phyloP scores from a whole-genome alignment of 805 yeast species.

The Ogataea chonburiensis region DNA sequence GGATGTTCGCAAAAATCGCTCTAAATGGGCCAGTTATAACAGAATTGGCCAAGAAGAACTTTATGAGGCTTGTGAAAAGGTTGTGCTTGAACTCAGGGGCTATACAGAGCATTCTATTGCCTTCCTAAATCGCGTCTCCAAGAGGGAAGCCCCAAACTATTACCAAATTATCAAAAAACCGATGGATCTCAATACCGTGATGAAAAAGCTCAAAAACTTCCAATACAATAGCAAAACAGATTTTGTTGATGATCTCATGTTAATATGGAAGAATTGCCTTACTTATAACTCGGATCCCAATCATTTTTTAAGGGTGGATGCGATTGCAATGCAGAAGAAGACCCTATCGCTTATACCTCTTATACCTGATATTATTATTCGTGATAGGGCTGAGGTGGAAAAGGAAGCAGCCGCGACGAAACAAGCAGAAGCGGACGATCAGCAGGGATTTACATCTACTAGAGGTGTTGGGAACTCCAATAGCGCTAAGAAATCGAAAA shows the following conservation, averaged over 20 bases:
- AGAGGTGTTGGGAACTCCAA: conserved; percentile 33
- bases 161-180: conserved; percentile 87
- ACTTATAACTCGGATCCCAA: conserved; percentile 93
- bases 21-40: conserved; percentile 97
- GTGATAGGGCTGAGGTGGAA: conserved; percentile 72
- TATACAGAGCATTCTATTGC: conserved; percentile 97
- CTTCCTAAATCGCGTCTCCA: conserved; percentile 91
- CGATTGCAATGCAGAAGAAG: conserved; percentile 93
- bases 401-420: conserved; percentile 52
- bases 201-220: conserved; percentile 80
- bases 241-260: conserved; percentile 92
- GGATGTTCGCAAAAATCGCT: conserved; percentile 92
- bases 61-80: conserved; percentile 96
- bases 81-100: conserved; percentile 82
- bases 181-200: conserved; percentile 93
- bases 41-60: conserved; percentile 96
- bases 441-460: conserved; percentile 29
- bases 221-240: conserved; percentile 83
- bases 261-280: conserved; percentile 93
- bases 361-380: conserved; percentile 83
- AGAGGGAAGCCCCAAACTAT: conserved; percentile 97
- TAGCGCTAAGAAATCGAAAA: conserved; percentile 36
- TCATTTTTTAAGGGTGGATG: conserved; percentile 88
- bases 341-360: conserved; percentile 72
- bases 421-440: conserved; percentile 31